Evolutionary conservation across 139 green algal species (phyloP).

Genomic region (Desmodesmus armatus): DNA sequence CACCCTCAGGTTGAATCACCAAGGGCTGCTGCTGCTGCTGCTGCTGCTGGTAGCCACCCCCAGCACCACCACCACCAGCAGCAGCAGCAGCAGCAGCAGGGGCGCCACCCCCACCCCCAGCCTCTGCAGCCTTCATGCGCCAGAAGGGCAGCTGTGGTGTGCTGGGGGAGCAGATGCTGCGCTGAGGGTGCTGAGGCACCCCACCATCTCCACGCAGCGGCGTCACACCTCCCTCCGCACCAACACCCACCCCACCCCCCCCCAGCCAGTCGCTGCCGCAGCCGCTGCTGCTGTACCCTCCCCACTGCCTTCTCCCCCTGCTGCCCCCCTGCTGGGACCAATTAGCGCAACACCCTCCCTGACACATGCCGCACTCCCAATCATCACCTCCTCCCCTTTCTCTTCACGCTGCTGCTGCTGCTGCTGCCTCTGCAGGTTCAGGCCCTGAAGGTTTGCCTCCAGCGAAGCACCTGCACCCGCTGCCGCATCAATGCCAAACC

Average conservation of each 20-base stretch:
- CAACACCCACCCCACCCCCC: too few species aligned
- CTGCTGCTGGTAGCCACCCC: background rate
- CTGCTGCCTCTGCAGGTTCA: slow-evolving; percentile 11
- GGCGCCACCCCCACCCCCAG: background rate
- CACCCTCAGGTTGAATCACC: background rate
- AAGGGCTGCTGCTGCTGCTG: slow-evolving; percentile 12
- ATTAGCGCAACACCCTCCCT: too few species aligned
- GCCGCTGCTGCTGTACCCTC: background rate
- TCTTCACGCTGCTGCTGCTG: background rate
- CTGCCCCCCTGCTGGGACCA: background rate
- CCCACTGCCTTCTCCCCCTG: background rate
- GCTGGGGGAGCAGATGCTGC: slow-evolving; percentile 5
- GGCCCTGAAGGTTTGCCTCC: background rate
- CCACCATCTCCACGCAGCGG: background rate
- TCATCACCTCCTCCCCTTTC: background rate
- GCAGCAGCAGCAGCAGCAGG: background rate
- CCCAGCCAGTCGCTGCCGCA: background rate
- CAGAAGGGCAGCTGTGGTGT: slow-evolving; percentile 27
- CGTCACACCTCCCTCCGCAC: background rate
- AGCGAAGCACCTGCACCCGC: background rate
- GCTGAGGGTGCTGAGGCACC: too few species aligned
- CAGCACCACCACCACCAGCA: background rate
- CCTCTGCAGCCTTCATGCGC: background rate
- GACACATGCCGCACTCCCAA: too few species aligned
- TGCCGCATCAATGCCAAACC: slow-evolving; percentile 1